phyloP scores from a whole-genome alignment of 2,329 filamentous ascomycete species.

The Fusarium hostae region DNA sequence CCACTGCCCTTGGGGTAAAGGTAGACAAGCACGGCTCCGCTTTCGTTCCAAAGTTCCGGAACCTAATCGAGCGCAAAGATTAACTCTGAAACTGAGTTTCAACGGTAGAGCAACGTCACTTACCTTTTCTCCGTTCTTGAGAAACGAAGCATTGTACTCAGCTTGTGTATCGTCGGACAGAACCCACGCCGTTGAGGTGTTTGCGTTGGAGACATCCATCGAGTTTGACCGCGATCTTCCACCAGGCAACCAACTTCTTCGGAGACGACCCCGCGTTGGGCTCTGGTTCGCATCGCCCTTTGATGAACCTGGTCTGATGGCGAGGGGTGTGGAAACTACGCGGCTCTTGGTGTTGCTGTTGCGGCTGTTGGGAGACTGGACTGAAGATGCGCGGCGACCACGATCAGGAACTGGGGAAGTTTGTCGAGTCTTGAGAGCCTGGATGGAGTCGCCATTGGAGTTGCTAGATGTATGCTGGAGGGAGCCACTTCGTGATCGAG shows the following conservation, averaged over 20 bases:
- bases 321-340: slow-evolving; percentile 47
- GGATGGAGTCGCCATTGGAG: slow-evolving; percentile 24
- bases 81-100: slow-evolving; percentile 22
- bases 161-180: slow-evolving; percentile 61
- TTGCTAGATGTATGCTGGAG: slow-evolving; percentile 41
- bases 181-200: slow-evolving; percentile 62
- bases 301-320: slow-evolving; percentile 43
- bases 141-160: slow-evolving; percentile 66
- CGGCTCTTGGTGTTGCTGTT: slow-evolving; percentile 46
- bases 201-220: slow-evolving; percentile 42
- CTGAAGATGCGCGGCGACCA: slow-evolving; percentile 60
- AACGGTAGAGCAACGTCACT: slow-evolving; percentile 31
- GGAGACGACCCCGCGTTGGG: slow-evolving; percentile 57
- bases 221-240: slow-evolving; percentile 64
- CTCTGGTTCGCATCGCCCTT: slow-evolving; percentile 55
- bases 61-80: slow-evolving; percentile 55
- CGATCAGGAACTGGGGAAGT: slow-evolving; percentile 53
- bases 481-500: slow-evolving; percentile 50
- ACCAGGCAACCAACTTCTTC: slow-evolving; percentile 66
- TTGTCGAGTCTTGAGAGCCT: slow-evolving; percentile 41
- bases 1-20: slow-evolving; percentile 63
- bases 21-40: slow-evolving; percentile 67
- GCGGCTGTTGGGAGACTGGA: slow-evolving; percentile 52
- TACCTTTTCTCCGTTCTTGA: slow-evolving; percentile 67
- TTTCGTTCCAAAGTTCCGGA: slow-evolving; percentile 73